phyloP scores from a whole-genome alignment of 1,284 basidiomycete species.

The Rugosomyces carneus region DNA sequence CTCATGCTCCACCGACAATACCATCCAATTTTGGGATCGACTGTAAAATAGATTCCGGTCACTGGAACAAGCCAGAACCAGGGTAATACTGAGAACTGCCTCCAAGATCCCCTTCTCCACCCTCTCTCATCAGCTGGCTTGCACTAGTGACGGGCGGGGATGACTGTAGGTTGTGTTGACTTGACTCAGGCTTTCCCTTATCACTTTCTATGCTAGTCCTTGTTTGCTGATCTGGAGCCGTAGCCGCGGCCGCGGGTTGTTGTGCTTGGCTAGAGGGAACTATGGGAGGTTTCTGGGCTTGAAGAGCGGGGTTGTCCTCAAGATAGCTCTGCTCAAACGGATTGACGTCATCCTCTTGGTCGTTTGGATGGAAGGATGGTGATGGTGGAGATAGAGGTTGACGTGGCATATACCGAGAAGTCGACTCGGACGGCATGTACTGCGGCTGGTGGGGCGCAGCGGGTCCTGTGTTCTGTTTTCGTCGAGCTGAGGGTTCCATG shows the following conservation, averaged over 20 bases:
- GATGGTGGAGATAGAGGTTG: slow-evolving; percentile 19
- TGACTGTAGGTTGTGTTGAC: slow-evolving; percentile 5
- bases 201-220: slow-evolving; percentile 32
- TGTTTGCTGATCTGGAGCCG: slow-evolving; percentile 24
- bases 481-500: slow-evolving; percentile 3
- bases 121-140: slow-evolving; percentile 9
- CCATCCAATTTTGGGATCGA: slow-evolving; percentile 6
- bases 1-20: neutral
- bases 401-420: slow-evolving; percentile 17
- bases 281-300: slow-evolving; percentile 4
- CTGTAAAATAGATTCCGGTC: neutral
- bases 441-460: slow-evolving; percentile 14
- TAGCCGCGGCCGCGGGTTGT: slow-evolving; percentile 3
- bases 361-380: slow-evolving; percentile 13
- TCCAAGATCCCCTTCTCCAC: slow-evolving; percentile 17
- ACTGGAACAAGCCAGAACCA: slow-evolving; percentile 47
- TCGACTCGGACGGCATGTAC: slow-evolving; percentile 16
- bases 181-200: slow-evolving; percentile 26
- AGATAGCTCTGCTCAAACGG: slow-evolving; percentile 30
- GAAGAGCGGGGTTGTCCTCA: slow-evolving; percentile 16
- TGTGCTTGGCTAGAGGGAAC: neutral
- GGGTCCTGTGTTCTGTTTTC: slow-evolving; percentile 3
- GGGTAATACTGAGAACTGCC: slow-evolving; percentile 44
- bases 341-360: slow-evolving; percentile 29
- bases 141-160: neutral